Conservation (phyloP, 2,329 filamentous ascomycete species). For the Chaetothyriales sp. region DNA sequence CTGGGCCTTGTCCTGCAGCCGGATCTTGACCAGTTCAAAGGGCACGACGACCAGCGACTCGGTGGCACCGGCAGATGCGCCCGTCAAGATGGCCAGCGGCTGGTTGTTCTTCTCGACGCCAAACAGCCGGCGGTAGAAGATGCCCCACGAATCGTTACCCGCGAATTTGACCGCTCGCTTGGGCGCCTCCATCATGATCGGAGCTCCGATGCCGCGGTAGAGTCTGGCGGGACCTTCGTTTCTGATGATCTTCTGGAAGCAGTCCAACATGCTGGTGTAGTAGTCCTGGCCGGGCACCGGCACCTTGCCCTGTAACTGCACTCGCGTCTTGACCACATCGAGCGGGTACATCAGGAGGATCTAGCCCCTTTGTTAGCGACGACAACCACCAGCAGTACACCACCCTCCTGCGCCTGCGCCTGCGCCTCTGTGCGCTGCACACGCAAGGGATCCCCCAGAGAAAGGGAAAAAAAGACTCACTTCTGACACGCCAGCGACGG, state of each 20-base stretch:
- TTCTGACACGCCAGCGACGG: conserved; percentile 95
- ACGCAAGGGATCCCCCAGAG: too few species aligned
- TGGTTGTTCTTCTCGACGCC: conserved; percentile 80
- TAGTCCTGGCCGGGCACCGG: conserved; percentile 55
- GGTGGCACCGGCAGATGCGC: conserved; percentile 85
- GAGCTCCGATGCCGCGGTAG: conserved; percentile 88
- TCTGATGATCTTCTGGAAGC: conserved; percentile 91
- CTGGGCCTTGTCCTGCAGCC: conserved; percentile 87
- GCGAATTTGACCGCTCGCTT: conserved; percentile 98
- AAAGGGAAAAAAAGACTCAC: conserved; percentile 39
- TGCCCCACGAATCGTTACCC: conserved; percentile 96
- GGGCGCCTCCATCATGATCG: conserved; percentile 94
- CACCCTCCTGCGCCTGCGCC: too few species aligned
- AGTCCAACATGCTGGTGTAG: conserved; percentile 97
- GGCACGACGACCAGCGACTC: conserved; percentile 95
- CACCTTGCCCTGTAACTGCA: conserved; percentile 75
- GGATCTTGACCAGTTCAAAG: conserved; percentile 97
- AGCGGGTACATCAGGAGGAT: conserved; percentile 93
- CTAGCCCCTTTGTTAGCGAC: conserved; percentile 29
- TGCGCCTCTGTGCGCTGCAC: neutral
- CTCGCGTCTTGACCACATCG: conserved; percentile 95
- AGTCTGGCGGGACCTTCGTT: conserved; percentile 84
- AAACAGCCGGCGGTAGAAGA: conserved; percentile 79
- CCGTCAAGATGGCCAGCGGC: conserved; percentile 77
- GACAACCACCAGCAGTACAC: too few species aligned